These are phyloP conservation scores for Vicia villosa DNA, from an alignment of 306 rosid genomes.

Conservation along the genomic window DNA sequence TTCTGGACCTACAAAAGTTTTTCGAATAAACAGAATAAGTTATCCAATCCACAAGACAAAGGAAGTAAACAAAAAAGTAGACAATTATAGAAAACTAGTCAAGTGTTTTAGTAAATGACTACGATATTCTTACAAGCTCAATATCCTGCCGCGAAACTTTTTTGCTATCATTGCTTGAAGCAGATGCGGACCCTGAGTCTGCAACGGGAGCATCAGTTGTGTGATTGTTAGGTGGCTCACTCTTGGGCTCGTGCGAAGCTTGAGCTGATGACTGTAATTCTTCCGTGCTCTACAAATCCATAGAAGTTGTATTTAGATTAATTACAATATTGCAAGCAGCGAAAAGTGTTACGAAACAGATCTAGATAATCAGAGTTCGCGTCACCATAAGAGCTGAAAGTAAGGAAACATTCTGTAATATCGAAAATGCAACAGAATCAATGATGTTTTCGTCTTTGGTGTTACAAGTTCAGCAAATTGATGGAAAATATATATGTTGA, in stretches of 20 bases:
- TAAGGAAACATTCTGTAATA: conserved; percentile 14
- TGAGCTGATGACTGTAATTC: conserved; percentile 74
- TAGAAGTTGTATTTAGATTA: conserved; percentile 22
- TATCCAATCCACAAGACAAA: conserved; percentile 10
- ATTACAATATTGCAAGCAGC: conserved; percentile 21
- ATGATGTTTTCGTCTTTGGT: no score
- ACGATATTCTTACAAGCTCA: conserved; percentile 70
- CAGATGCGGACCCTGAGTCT: conserved; percentile 76
- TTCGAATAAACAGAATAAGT: conserved; percentile 37
- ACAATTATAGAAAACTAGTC: conserved; percentile 18
- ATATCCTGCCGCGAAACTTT: conserved; percentile 95
- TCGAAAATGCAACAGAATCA: not conserved
- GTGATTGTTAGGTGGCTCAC: conserved; percentile 66
- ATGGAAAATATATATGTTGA: no score
- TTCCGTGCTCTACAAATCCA: conserved; percentile 59
- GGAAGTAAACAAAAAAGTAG: conserved; percentile 11
- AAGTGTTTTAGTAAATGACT: conserved; percentile 1
- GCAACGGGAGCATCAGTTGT: conserved; percentile 77
- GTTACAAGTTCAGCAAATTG: no score
- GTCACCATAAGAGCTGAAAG: conserved; percentile 14
- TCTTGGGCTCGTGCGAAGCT: conserved; percentile 75
- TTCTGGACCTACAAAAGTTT: conserved; percentile 81
- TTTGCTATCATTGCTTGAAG: conserved; percentile 80
- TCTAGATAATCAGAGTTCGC: conserved; percentile 21
- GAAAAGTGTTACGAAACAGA: conserved; percentile 3